A percentile compares a stretch with the other conserved stretches of the same genome.
Conservation (phyloP, 306 rosid genomes). For the Acacia acuminata region DNA sequence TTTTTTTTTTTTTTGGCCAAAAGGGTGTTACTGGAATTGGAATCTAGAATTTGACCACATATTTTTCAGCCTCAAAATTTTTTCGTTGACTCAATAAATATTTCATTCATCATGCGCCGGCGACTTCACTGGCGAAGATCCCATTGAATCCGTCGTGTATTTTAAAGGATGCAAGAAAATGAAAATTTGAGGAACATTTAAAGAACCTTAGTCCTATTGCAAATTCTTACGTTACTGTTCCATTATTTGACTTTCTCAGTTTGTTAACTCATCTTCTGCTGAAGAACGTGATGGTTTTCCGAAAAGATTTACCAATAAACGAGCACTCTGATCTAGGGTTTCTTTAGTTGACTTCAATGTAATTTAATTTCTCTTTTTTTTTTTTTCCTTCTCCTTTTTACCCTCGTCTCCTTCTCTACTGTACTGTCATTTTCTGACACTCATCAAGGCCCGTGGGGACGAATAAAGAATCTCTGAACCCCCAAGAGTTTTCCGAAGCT, state of each 20-base stretch:
- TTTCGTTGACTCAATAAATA: not conserved
- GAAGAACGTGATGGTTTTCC: not conserved
- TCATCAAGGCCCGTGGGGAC: not conserved
- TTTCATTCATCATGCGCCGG: not conserved
- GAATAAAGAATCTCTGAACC: slow-evolving; percentile 32
- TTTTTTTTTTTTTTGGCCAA: no score
- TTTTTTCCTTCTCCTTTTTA: not conserved
- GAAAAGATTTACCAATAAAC: not conserved
- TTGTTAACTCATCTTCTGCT: not conserved
- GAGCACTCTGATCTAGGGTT: slow-evolving; percentile 9
- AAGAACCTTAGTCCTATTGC: not conserved
- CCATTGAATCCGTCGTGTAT: not conserved
- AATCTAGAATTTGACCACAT: not conserved
- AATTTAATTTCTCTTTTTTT: not conserved
- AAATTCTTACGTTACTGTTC: not conserved
- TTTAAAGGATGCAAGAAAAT: not conserved
- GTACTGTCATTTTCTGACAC: slow-evolving; percentile 34
- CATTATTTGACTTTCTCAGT: not conserved
- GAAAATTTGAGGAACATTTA: not conserved
- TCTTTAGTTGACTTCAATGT: not conserved
- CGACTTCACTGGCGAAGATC: not conserved
- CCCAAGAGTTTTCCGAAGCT: slow-evolving; percentile 11
- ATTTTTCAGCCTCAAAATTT: not conserved
- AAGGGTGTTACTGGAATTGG: no score
- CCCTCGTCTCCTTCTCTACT: not conserved